These are phyloP conservation scores for Alternaria brassicicola DNA, from an alignment of 2,329 filamentous ascomycete genomes.

Conservation along the genomic window DNA sequence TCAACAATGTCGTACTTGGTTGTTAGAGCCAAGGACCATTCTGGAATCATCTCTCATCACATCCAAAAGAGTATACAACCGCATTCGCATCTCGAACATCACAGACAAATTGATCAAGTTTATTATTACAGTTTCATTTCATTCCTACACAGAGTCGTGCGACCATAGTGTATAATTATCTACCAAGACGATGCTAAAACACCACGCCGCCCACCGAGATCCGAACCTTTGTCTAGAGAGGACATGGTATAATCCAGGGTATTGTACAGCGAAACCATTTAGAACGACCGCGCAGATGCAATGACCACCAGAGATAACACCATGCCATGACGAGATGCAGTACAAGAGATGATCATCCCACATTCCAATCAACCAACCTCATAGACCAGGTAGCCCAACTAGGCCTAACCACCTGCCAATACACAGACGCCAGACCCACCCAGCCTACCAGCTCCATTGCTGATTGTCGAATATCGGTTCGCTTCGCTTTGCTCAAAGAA, in stretches of 20 bases:
- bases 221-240: slow-evolving; percentile 36
- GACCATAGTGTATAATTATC: background rate
- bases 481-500: background rate
- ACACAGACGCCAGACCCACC: slow-evolving; percentile 9
- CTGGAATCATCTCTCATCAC: background rate
- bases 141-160: background rate
- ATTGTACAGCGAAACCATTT: slow-evolving; percentile 38
- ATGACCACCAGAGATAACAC: slow-evolving; percentile 4
- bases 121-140: background rate
- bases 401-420: slow-evolving; percentile 3
- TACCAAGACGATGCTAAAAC: background rate
- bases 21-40: background rate
- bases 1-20: background rate
- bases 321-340: slow-evolving; percentile 3
- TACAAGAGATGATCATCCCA: background rate
- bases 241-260: slow-evolving; percentile 48
- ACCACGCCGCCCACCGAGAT: background rate
- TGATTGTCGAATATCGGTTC: slow-evolving; percentile 20
- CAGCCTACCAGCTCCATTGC: slow-evolving; percentile 14
- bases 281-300: slow-evolving; percentile 8
- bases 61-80: background rate
- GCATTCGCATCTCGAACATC: background rate
- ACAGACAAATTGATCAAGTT: background rate
- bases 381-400: slow-evolving; percentile 3
- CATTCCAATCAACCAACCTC: background rate